Conservation (phyloP, 2,329 filamentous ascomycete genomes). For the Talaromyces sp. region DNA sequence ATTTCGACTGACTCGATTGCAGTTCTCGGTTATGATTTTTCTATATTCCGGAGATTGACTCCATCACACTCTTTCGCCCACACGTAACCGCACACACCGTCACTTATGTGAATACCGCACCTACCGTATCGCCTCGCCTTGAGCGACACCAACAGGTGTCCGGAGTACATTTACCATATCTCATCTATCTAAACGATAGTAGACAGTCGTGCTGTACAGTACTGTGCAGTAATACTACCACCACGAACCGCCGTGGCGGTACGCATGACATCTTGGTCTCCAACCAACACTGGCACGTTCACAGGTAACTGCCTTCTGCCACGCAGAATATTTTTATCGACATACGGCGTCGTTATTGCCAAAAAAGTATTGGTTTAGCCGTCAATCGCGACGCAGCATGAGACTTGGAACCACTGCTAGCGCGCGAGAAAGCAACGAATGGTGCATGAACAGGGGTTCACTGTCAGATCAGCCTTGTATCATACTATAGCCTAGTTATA, state of each 20-base stretch:
- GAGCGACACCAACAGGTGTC: neutral
- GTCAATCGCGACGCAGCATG: neutral
- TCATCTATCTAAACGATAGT: neutral
- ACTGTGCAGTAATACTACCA: neutral
- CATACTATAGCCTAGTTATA: neutral
- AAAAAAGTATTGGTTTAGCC: neutral
- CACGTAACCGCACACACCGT: neutral
- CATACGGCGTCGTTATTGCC: neutral
- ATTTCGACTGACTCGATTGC: neutral
- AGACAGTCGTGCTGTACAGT: neutral
- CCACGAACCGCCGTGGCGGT: too few species aligned
- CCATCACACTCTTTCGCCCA: neutral
- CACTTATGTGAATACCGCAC: neutral
- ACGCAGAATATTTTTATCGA: conserved; percentile 10
- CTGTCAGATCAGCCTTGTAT: neutral
- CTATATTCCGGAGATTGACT: neutral
- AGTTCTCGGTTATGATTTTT: neutral
- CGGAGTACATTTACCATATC: neutral
- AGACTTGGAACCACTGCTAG: neutral
- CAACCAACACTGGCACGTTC: conserved; percentile 1
- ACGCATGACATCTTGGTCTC: too few species aligned
- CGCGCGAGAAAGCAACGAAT: neutral
- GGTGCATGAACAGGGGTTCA: neutral
- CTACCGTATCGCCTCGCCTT: neutral
- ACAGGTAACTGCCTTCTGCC: conserved; percentile 6